Conservation (phyloP, 2,329 filamentous ascomycete genomes). For the Aschersonia sp. region DNA sequence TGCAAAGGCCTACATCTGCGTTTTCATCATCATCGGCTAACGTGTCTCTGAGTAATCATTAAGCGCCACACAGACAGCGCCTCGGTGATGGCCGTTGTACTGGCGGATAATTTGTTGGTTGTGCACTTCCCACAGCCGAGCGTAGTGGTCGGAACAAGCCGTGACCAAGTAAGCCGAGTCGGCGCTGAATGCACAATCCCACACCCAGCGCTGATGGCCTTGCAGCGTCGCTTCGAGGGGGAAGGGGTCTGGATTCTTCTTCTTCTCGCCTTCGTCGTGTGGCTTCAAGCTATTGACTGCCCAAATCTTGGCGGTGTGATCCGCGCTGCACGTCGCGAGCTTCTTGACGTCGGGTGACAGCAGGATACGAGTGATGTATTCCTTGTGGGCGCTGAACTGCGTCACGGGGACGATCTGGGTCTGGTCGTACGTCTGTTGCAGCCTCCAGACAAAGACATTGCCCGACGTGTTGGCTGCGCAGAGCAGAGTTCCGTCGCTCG, state of each 20-base stretch:
- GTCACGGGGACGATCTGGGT: conserved; percentile 78
- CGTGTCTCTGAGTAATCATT: conserved; percentile 65
- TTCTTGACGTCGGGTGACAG: conserved; percentile 90
- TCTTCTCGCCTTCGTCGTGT: conserved; percentile 14
- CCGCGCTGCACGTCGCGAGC: conserved; percentile 82
- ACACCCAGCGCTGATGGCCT: conserved; percentile 90
- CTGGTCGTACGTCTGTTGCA: conserved; percentile 68
- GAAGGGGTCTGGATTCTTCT: conserved; percentile 43
- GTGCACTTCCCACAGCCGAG: conserved; percentile 74
- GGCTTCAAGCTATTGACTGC: conserved; percentile 61
- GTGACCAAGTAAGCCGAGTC: conserved; percentile 89
- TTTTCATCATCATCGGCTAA: conserved; percentile 4
- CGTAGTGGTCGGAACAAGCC: conserved; percentile 87
- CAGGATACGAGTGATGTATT: conserved; percentile 84
- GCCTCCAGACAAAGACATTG: conserved; percentile 93
- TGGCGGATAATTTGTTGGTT: conserved; percentile 84
- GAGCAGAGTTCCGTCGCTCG: conserved; percentile 81
- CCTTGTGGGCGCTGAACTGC: conserved; percentile 79
- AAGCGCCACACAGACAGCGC: conserved; percentile 80
- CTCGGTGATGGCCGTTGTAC: conserved; percentile 88
- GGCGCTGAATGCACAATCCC: conserved; percentile 91
- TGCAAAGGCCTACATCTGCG: too few species aligned
- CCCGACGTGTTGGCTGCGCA: conserved; percentile 89
- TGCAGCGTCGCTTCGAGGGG: conserved; percentile 76
- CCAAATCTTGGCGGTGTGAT: conserved; percentile 95